phyloP scores from a whole-genome alignment of 2,329 filamentous ascomycete genomes.

The Colletotrichum abscissum region DNA sequence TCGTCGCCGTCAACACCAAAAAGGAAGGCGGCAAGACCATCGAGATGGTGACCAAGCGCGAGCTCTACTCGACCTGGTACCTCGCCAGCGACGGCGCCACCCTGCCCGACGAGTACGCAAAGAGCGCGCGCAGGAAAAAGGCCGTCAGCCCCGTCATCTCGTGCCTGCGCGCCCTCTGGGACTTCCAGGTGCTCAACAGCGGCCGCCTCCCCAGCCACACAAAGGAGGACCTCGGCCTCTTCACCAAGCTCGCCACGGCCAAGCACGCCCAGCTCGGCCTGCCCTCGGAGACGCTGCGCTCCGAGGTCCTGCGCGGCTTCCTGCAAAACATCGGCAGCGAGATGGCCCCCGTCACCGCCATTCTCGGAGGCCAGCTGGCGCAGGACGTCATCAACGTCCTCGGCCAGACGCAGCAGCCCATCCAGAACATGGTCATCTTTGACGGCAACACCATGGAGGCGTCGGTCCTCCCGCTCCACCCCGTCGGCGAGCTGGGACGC shows the following conservation, averaged over 20 bases:
- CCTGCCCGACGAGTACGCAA: constrained; percentile 74
- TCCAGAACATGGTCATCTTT: constrained; percentile 95
- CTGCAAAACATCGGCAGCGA: constrained; percentile 88
- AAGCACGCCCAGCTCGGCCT: constrained; percentile 81
- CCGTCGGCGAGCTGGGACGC: constrained; percentile 67
- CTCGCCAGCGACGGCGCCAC: constrained; percentile 83
- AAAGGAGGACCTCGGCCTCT: constrained; percentile 75
- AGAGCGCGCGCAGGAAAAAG: constrained; percentile 74
- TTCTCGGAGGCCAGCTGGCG: constrained; percentile 88
- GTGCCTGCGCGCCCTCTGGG: constrained; percentile 90
- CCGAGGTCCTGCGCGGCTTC: constrained; percentile 84
- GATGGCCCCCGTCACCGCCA: constrained; percentile 86
- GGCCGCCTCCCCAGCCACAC: constrained; percentile 66
- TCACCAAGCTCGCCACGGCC: constrained; percentile 81
- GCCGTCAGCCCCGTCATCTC: constrained; percentile 87
- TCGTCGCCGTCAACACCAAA: constrained; percentile 78
- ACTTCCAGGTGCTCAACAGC: constrained; percentile 74
- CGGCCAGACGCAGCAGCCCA: constrained; percentile 89
- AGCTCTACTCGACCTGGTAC: constrained; percentile 88
- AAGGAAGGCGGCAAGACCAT: constrained; percentile 76
- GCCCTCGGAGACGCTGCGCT: constrained; percentile 73
- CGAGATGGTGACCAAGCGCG: constrained; percentile 91
- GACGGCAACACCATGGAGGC: constrained; percentile 85
- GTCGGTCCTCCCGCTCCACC: constrained; percentile 84
- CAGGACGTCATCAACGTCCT: constrained; percentile 98